Conservation (phyloP, 768 basidiomycete species). For the Lactifluus echinatus region DNA sequence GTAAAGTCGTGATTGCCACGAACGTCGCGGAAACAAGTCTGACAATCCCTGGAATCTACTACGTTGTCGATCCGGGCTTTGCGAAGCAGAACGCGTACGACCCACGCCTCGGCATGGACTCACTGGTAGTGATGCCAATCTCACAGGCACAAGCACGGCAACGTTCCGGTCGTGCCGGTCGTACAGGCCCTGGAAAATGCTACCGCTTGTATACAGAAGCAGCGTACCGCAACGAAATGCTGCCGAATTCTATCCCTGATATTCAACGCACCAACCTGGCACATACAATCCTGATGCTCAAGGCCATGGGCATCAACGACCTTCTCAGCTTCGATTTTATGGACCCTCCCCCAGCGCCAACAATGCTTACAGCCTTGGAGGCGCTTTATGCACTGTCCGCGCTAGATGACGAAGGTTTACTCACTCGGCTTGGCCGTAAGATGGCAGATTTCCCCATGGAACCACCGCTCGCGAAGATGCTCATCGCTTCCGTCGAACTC, state of each 20-base stretch:
- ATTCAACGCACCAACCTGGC: constrained; percentile 94
- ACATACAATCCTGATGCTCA: constrained; percentile 87
- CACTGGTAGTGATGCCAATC: constrained; percentile 95
- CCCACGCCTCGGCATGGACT: constrained; percentile 96
- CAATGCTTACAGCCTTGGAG: constrained; percentile 94
- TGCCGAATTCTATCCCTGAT: constrained; percentile 94
- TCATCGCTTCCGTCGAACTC: constrained; percentile 94
- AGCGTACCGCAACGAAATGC: constrained; percentile 97
- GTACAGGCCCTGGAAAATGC: constrained; percentile 97
- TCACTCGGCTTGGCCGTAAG: constrained; percentile 91
- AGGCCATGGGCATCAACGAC: constrained; percentile 99
- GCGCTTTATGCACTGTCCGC: constrained; percentile 92
- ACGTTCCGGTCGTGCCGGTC: constrained; percentile 90
- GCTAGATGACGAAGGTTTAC: constrained; percentile 89
- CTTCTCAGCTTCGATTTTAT: constrained; percentile 97
- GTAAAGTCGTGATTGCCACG: constrained; percentile 98
- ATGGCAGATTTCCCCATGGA: constrained; percentile 99
- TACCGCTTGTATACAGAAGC: constrained; percentile 98
- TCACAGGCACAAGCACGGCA: constrained; percentile 98
- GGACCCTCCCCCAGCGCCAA: constrained; percentile 96
- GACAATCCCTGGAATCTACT: constrained; percentile 98
- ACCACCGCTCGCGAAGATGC: constrained; percentile 91
- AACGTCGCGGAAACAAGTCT: constrained; percentile 98
- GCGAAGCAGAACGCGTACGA: constrained; percentile 99
- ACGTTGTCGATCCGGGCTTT: constrained; percentile 97